Percentiles rank a stretch among this genome's conserved stretches.
Evolutionary conservation across 306 rosid genomes (phyloP).

Genomic region (Citrullus amarus): DNA sequence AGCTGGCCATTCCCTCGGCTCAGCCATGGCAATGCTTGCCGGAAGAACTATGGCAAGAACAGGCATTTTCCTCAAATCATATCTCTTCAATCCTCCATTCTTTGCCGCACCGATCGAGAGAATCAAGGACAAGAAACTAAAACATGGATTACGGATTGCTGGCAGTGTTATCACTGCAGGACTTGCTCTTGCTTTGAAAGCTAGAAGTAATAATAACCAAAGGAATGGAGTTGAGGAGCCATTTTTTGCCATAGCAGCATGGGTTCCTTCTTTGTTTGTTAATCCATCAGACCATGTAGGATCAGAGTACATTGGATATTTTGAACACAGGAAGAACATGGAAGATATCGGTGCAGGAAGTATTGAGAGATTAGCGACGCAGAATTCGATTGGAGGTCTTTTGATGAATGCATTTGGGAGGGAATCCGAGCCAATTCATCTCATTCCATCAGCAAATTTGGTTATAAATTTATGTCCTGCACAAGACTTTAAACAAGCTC

Average conservation of each 20-base stretch:
- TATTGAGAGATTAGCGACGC: slow-evolving; percentile 74
- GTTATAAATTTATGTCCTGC: slow-evolving; percentile 31
- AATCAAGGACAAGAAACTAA: slow-evolving; percentile 45
- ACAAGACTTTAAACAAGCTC: slow-evolving; percentile 55
- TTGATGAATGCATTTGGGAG: slow-evolving; percentile 53
- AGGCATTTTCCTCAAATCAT: slow-evolving; percentile 46
- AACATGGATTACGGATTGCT: slow-evolving; percentile 62
- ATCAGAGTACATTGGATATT: slow-evolving; percentile 76
- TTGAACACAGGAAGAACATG: slow-evolving; percentile 76
- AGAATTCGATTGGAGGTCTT: slow-evolving; percentile 56
- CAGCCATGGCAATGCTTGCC: slow-evolving; percentile 74
- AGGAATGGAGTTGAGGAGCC: slow-evolving; percentile 31
- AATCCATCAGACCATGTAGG: slow-evolving; percentile 65
- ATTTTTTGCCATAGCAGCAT: slow-evolving; percentile 48
- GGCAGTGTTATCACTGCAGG: slow-evolving; percentile 74
- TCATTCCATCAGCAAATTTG: slow-evolving; percentile 76
- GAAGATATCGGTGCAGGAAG: slow-evolving; percentile 69
- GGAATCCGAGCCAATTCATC: slow-evolving; percentile 66
- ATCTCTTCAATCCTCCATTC: slow-evolving; percentile 84
- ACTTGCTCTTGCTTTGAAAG: slow-evolving; percentile 59
- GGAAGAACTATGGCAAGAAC: slow-evolving; percentile 75
- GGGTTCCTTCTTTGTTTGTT: slow-evolving; percentile 74
- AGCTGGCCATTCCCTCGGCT: slow-evolving; percentile 88
- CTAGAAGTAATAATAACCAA: slow-evolving; percentile 26
- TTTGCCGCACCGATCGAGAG: slow-evolving; percentile 78